Conservation (phyloP, 805 yeast species). For the Candida nitratophila region DNA sequence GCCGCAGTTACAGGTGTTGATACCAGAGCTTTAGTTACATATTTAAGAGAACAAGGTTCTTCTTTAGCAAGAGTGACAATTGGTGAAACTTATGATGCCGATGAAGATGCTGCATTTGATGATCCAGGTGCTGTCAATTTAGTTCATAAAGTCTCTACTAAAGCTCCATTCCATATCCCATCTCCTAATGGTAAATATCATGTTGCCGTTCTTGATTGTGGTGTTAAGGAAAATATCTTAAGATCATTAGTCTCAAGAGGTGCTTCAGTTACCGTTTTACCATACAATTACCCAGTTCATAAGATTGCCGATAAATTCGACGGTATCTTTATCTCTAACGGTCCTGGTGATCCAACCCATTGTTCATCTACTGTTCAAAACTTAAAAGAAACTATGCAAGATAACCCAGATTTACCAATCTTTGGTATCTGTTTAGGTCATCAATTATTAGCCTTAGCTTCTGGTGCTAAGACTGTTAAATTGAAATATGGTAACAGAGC, state of each 20-base stretch:
- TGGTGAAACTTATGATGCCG: constrained; percentile 88
- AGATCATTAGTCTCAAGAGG: constrained; percentile 93
- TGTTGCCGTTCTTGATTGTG: constrained; percentile 94
- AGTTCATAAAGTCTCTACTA: constrained; percentile 91
- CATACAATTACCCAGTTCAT: constrained; percentile 90
- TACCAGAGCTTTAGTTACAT: constrained; percentile 89
- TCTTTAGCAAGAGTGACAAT: constrained; percentile 84
- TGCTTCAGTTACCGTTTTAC: constrained; percentile 93
- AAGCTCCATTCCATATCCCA: constrained; percentile 85
- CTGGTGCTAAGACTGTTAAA: constrained; percentile 90
- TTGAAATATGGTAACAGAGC: constrained; percentile 98
- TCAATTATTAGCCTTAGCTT: constrained; percentile 89
- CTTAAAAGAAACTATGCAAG: constrained; percentile 62
- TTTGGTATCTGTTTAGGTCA: constrained; percentile 99
- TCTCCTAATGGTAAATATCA: constrained; percentile 59
- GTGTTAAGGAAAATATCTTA: constrained; percentile 95
- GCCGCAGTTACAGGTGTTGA: constrained; percentile 97
- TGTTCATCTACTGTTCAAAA: constrained; percentile 72
- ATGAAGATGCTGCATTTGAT: constrained; percentile 81
- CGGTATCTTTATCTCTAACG: constrained; percentile 91
- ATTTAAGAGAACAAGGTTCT: constrained; percentile 93
- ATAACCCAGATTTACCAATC: constrained; percentile 66
- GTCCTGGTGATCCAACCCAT: constrained; percentile 97
- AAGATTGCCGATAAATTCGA: constrained; percentile 88
- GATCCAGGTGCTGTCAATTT: constrained; percentile 88